Evolutionary conservation across 495 filamentous ascomycete species (phyloP), one percentile per base, ranked within the genome.

Genomic region (Annulohypoxylon moriforme): DNA sequence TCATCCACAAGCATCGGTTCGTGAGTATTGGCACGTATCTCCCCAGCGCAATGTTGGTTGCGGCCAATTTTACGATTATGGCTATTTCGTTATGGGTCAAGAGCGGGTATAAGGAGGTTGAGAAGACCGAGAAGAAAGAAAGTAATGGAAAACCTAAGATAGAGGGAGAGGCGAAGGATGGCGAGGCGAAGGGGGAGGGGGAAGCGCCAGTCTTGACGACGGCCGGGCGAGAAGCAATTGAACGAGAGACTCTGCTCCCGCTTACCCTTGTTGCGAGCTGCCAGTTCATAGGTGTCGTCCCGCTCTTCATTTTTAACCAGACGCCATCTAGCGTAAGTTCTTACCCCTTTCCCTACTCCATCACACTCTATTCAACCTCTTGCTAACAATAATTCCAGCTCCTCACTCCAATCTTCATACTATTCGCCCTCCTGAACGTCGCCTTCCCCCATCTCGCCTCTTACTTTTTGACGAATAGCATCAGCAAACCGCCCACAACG

Each of bases 1-100:
- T 99, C 16, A 94, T 99, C 87, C 90, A 93, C 60, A 85, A 89
- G 16, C 91, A 96, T 59, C 88, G 94, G 7, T 99, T 98, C 79
- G 96, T 98, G 60, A 98, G 95, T 79, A 99, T 99, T 67, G 96
- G 96, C 18, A 99, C 96, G 1, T 99, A 99, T 75, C 84, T 99
- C 4, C 96, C 96, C 4, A 97, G 94, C 79, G 96, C 94, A 6
- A 98, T 99, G 96, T 81, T 98, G 27, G 87, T 99, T 62, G 96
- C 96, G 7, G 91, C 86, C 22, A 98, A 94, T 77, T 98, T 98
- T 69, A 97, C 92, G 18, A 94, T 99, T 81, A 96, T 93, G 85
- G 93, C 95, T 7, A 96, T 99, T 71, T 89, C 90, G 4, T 81
- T 98, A 29, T 99, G 96, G 96, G 85, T 97, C 53, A 89, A 92